These are phyloP conservation scores for Xylariaceae sp. DNA, from an alignment of 2,329 filamentous ascomycete genomes.

Conservation along the genomic window DNA sequence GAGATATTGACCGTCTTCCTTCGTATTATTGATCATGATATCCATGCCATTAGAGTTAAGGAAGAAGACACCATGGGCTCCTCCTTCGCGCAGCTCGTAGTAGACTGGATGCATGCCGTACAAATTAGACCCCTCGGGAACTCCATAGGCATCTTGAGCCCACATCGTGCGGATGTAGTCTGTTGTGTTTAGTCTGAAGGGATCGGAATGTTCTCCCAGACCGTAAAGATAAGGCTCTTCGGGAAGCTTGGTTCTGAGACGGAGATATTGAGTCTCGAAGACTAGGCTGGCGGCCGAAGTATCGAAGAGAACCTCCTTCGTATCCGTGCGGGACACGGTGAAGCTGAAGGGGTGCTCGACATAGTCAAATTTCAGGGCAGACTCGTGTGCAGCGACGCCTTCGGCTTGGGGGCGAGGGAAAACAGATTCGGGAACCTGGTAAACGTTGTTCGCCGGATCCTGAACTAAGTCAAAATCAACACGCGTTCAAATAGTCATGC, in stretches of 20 bases:
- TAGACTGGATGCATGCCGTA: constrained; percentile 76
- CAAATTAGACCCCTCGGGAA: constrained; percentile 60
- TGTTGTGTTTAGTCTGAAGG: constrained; percentile 63
- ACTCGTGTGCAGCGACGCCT: constrained; percentile 14
- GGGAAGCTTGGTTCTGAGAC: constrained; percentile 67
- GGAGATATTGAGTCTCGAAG: constrained; percentile 75
- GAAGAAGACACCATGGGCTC: constrained; percentile 64
- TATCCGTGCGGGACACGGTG: constrained; percentile 35
- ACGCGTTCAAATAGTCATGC: no score
- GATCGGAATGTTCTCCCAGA: constrained; percentile 72
- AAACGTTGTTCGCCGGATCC: constrained; percentile 65
- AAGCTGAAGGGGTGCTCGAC: constrained; percentile 39
- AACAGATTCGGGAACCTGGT: constrained; percentile 68
- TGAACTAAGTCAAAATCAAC: no score
- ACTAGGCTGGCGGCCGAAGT: constrained; percentile 63
- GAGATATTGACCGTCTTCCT: constrained; percentile 60
- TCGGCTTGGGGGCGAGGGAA: constrained; percentile 52
- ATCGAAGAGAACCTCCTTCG: constrained; percentile 59
- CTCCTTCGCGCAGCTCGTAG: constrained; percentile 60
- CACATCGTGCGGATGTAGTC: constrained; percentile 69
- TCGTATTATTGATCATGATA: constrained; percentile 64
- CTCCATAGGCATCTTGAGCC: constrained; percentile 61
- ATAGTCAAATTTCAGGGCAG: constrained; percentile 33
- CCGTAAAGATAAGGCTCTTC: constrained; percentile 70
- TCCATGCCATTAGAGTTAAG: constrained; percentile 76